Percentiles rank a stretch among this genome's conserved stretches.
Evolutionary conservation across 169 alveolate genomes (phyloP).

Genomic region (Eimeria maxima): DNA sequence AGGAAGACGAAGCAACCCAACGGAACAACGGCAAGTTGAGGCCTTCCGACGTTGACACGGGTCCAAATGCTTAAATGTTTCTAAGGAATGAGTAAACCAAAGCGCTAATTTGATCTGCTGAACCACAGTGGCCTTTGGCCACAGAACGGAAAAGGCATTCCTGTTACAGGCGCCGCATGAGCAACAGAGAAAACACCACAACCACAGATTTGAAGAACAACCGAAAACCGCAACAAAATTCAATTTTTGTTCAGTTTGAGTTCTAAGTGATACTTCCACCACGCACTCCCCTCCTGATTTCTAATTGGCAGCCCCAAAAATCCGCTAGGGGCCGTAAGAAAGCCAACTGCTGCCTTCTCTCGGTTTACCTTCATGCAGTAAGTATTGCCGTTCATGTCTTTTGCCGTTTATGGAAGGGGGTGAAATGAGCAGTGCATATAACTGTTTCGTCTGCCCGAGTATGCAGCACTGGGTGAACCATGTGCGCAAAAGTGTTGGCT

Average conservation of each 20-base stretch:
- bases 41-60: neutral
- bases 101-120: neutral
- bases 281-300: neutral
- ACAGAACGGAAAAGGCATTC: neutral
- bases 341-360: neutral
- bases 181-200: neutral
- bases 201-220: neutral
- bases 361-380: neutral
- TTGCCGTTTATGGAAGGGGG: neutral
- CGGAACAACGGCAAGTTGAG: neutral
- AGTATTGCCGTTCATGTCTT: neutral
- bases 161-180: neutral
- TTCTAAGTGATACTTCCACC: too few relatives aligned
- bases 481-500: too few relatives aligned
- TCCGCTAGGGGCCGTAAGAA: neutral
- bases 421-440: neutral
- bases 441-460: too few relatives aligned
- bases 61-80: neutral
- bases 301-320: neutral
- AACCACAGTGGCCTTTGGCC: neutral
- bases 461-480: too few relatives aligned
- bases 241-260: too few relatives aligned
- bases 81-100: neutral
- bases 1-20: neutral
- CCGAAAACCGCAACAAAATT: too few relatives aligned